A percentile compares a stretch with the other conserved stretches of the same genome.
phyloP scores from a whole-genome alignment of 2,329 filamentous ascomycete species.

The Aspergillus fischeri region DNA sequence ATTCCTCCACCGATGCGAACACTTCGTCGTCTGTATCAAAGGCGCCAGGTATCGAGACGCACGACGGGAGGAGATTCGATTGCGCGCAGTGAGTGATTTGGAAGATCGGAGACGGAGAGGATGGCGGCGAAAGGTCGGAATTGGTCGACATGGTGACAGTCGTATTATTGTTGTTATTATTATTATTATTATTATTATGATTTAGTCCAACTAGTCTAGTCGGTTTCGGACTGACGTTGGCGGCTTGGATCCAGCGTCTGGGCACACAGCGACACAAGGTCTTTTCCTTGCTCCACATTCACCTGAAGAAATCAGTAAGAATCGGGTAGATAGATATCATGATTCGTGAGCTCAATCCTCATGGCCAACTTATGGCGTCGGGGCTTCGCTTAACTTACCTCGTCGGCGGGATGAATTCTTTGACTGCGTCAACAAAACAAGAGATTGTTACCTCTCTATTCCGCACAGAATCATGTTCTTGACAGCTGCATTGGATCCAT shows the following conservation, averaged over 20 bases:
- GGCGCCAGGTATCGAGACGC: constrained; percentile 27
- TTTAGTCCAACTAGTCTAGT: neutral
- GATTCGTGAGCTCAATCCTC: neutral
- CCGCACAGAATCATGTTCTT: neutral
- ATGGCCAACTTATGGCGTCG: neutral
- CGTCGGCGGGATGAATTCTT: neutral
- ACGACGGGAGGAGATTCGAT: constrained; percentile 20
- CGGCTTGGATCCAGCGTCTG: constrained; percentile 5
- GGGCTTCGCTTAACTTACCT: neutral
- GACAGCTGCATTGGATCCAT: neutral
- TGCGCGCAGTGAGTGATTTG: constrained; percentile 20
- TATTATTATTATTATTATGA: neutral
- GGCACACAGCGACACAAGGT: constrained; percentile 8
- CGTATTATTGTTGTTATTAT: neutral
- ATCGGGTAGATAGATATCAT: neutral
- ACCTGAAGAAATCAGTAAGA: neutral
- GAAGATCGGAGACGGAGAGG: constrained; percentile 14
- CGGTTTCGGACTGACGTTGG: neutral
- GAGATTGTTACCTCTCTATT: neutral
- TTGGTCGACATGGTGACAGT: constrained; percentile 33
- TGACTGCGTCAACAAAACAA: neutral
- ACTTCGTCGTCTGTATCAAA: constrained; percentile 32
- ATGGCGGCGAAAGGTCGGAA: constrained; percentile 12
- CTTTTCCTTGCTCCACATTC: constrained; percentile 26
- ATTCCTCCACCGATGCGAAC: constrained; percentile 28